Base-by-base conservation (phyloP, 257 asterid genomes). In the Nicotiana benthamiana region DNA sequence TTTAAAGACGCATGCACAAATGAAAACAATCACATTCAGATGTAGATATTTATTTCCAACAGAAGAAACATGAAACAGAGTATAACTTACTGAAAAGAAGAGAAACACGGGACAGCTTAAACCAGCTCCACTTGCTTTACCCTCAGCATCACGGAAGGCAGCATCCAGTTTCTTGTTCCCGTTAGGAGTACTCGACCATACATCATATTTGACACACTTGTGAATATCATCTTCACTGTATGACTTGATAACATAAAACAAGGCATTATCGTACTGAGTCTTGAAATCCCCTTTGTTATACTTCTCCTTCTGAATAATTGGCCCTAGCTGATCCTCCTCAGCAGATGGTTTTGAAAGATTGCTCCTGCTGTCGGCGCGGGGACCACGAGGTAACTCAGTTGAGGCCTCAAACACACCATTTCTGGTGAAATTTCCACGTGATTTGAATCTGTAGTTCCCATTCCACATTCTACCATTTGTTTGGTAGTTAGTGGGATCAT, bases 161-260 rank as follows among this genome's bases (percentile, higher is more conserved):
- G 89, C 79, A 78, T 91, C 93, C 22, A 94, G 62, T 83, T 94
- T 94, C 92, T 81, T 90, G 75, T 94, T 94, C 11, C 98, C 97
- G 78, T 87, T 89, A 4, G 88, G 95, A 46, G 98, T 94, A 82
- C 98, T 94, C 4, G 98, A 92, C 98, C 98, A 94, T 56, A 94
- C 98, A 83, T 89, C 92, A 81, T 92, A 94, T 79, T 94, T 94
- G 63, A 94, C 83, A 85, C 94, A 88, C 85, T 91, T 92, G 89
- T 94, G 98, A 80, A 94, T 53, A 80, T 94, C 91, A 63, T 94
- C 97, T 83, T 94, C 98, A 80, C 95, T 91, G 86, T 86, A 92
- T 3, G 98, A 92, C 89, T 92, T 94, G 87, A 94, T 94, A 70
- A 94, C 91, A 54, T 82, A 92, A 86, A 92, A 94, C 84, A 89